Evolutionary conservation across 2,329 filamentous ascomycete species (phyloP).

Genomic region (Diaporthe sp.): DNA sequence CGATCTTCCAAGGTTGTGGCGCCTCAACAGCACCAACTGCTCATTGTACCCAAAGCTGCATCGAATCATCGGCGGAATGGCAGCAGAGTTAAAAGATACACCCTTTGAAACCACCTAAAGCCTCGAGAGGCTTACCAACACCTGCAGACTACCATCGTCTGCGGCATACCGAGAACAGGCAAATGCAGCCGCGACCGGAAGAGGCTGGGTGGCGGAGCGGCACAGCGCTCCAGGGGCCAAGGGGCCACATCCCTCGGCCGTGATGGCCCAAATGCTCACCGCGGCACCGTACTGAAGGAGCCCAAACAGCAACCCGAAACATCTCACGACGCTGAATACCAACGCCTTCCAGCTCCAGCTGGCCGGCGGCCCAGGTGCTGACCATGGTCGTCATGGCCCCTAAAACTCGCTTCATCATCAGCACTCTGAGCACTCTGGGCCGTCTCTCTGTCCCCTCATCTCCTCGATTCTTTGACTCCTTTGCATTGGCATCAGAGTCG

Average conservation of each 20-base stretch:
- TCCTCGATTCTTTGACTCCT: neutral
- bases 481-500: neutral
- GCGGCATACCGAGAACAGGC: neutral
- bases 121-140: neutral
- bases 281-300: neutral
- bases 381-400: slow-evolving; percentile 3
- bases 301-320: slow-evolving; percentile 26
- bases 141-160: neutral
- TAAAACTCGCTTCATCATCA: slow-evolving; percentile 18
- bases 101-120: too few species aligned
- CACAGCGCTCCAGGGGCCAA: neutral
- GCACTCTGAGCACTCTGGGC: slow-evolving; percentile 2
- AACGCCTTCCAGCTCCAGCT: neutral
- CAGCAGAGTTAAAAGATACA: neutral
- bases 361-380: neutral
- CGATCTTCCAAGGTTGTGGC: neutral
- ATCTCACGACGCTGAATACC: neutral
- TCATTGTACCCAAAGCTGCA: neutral
- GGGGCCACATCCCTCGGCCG: slow-evolving; percentile 12
- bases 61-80: neutral
- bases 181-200: neutral
- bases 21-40: neutral
- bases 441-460: neutral
- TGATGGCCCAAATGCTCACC: neutral
- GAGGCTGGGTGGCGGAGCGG: neutral